Percentiles rank a stretch among this genome's conserved stretches.
phyloP scores from a whole-genome alignment of 345 rosid species.

The Boechera divaricarpa region DNA sequence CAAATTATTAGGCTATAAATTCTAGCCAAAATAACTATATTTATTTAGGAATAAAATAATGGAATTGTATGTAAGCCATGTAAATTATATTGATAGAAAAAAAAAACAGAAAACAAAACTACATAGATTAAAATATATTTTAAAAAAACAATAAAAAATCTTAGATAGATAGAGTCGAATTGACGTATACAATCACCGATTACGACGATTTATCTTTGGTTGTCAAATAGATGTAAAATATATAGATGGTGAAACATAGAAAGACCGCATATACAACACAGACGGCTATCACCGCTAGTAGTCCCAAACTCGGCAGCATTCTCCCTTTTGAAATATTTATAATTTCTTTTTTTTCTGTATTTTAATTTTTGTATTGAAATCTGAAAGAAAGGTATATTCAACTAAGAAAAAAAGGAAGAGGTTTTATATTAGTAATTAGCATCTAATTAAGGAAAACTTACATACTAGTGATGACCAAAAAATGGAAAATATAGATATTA shows the following conservation, averaged over 20 bases:
- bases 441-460: constrained; percentile 4
- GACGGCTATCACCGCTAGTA: neutral
- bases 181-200: neutral
- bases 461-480: neutral
- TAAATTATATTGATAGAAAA: neutral
- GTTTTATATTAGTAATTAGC: neutral
- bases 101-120: neutral
- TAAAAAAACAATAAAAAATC: neutral
- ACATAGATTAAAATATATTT: no score
- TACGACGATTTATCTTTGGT: neutral
- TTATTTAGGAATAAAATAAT: neutral
- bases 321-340: neutral
- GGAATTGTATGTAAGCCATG: neutral
- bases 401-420: neutral
- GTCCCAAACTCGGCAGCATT: neutral
- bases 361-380: neutral
- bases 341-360: neutral
- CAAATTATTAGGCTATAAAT: neutral
- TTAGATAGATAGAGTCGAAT: neutral
- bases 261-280: no score
- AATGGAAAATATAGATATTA: constrained; percentile 1
- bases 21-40: neutral
- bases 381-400: neutral
- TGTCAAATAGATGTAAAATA: neutral
- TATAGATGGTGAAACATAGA: neutral